These are phyloP conservation scores for Hsuehochloa calcarea DNA, from an alignment of 176 grass and related monocot species.

Conservation along the genomic window DNA sequence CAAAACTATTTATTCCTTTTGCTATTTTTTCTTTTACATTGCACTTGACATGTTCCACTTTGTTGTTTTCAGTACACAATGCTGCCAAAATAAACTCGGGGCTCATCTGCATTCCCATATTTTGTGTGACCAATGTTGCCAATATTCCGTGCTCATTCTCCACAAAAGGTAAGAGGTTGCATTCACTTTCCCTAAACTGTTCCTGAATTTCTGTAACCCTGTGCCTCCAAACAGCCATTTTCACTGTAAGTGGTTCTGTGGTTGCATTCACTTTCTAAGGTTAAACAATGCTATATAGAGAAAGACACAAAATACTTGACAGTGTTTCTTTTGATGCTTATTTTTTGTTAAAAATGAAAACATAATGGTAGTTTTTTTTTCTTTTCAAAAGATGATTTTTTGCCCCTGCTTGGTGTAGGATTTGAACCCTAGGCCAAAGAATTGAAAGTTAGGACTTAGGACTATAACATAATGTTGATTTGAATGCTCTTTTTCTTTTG, in stretches of 20 bases:
- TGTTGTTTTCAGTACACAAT: constrained; percentile 7
- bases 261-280: not conserved
- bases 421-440: not conserved
- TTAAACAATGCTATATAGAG: not conserved
- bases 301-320: not conserved
- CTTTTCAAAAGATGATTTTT: not conserved
- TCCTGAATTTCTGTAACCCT: not conserved
- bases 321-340: not conserved
- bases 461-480: not conserved
- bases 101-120: not conserved
- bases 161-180: not conserved
- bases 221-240: not conserved
- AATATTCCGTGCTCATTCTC: not conserved
- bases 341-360: not conserved
- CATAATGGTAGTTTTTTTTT: not conserved
- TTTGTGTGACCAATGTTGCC: not conserved
- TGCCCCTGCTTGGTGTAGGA: not conserved
- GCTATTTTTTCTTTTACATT: not conserved
- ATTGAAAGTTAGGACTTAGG: not conserved
- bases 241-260: not conserved
- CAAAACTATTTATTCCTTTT: not conserved
- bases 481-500: not conserved
- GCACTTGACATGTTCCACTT: constrained; percentile 4
- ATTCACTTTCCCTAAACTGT: not conserved
- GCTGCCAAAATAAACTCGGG: not conserved